Base-by-base conservation (phyloP, 208 protist species). In the Porcisia hertigi region DNA sequence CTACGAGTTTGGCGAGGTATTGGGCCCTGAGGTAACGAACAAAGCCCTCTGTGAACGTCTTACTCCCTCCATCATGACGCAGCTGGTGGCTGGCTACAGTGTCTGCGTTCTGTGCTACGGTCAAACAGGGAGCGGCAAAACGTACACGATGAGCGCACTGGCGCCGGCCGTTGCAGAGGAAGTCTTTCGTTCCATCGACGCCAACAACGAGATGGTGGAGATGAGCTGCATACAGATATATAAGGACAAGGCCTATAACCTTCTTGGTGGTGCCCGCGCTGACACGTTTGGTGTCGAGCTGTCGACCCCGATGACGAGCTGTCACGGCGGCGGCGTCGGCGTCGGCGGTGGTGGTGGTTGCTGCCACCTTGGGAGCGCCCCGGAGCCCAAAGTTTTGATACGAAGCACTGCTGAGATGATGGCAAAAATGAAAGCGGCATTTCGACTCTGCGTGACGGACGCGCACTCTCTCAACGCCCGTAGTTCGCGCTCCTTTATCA, bases 41-140 rank as follows among this genome's bases (percentile, higher is more conserved):
- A 71, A 59, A 20, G 80, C 87, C 7, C 69, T 95, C 69, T 92
- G 89, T 80, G 77, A 80, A 49, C 77, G 73, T 14, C 36, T 94
- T 4, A 66, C 93, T 66, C 88, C 92, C 14, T 69, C 73, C 70
- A 77, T 96, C 63, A 69, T 92, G 52, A 85, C 90, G 66, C 87
- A 92, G 80, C 36, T 95, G 57, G 71, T 65, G 55, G 70, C 71
- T 34, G 86, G 86, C 34, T 90, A 77, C 79, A 90, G 88, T 80
- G 83, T 82, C 1, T 92, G 86, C 82, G 76, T 96, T 34, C 66
- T 96, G 49, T 93, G 89, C 36, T 98, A 98, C 77, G 96, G 95
- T 30, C 90, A 95, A 79, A 98, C 95, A 4, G 92, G 92, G 8
- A 93, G 87, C 69, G 97, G 94, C 20, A 98, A 98, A 77, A 97